phyloP scores from a whole-genome alignment of 2,329 filamentous ascomycete genomes.

The Colletotrichum lupini region DNA sequence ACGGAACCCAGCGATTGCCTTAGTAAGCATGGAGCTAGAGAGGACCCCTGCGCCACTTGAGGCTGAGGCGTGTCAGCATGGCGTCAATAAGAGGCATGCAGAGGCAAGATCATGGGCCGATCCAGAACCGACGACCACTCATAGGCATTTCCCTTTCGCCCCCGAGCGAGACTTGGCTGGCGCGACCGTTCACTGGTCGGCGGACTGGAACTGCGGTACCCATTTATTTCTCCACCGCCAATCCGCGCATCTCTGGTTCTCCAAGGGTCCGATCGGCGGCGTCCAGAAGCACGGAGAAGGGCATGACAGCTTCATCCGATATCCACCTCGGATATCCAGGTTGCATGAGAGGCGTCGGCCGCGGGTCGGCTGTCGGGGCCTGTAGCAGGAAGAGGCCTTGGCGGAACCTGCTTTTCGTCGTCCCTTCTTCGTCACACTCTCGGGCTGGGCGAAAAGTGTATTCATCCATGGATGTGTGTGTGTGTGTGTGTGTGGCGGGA shows the following conservation, averaged over 20 bases:
- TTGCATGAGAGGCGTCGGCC: slow-evolving; percentile 19
- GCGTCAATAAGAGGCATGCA: slow-evolving; percentile 6
- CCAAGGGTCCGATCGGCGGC: slow-evolving; percentile 30
- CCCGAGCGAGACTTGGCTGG: neutral
- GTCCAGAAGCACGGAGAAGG: slow-evolving; percentile 12
- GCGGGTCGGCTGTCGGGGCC: neutral
- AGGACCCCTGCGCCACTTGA: neutral
- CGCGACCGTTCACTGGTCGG: slow-evolving; percentile 5
- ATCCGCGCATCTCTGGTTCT: neutral
- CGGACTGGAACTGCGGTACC: neutral
- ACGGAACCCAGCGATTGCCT: slow-evolving; percentile 4
- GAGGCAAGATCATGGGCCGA: slow-evolving; percentile 14
- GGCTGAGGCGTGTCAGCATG: slow-evolving; percentile 19
- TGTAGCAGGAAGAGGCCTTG: neutral
- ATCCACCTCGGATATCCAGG: slow-evolving; percentile 1
- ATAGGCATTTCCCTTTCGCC: neutral
- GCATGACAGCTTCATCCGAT: neutral
- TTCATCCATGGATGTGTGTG: neutral
- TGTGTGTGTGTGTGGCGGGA: too few species aligned
- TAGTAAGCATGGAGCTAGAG: neutral
- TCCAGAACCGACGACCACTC: slow-evolving; percentile 6
- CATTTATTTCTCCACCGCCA: slow-evolving; percentile 13
- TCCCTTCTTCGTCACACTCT: neutral
- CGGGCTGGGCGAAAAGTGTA: neutral
- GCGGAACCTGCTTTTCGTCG: neutral